Conservation (phyloP, 129 eudicot genomes). For the Saussurea involucrata region DNA sequence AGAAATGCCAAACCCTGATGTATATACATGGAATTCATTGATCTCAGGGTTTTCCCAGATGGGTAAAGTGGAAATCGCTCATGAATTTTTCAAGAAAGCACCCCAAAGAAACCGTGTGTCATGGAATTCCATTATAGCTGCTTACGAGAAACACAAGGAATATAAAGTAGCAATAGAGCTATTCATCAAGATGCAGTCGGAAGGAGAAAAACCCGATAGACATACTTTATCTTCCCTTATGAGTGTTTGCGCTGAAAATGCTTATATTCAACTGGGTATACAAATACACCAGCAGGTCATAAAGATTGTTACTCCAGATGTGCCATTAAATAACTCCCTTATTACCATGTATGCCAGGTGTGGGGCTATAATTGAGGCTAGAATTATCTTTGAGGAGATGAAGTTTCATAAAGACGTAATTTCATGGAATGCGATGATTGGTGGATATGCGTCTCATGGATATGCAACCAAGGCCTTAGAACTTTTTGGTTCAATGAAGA, state of each 20-base stretch:
- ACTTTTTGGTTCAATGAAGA: constrained; percentile 68
- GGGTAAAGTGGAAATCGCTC: constrained; percentile 54
- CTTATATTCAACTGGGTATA: constrained; percentile 50
- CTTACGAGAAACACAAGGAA: constrained; percentile 47
- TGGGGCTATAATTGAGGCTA: constrained; percentile 74
- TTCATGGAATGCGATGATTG: constrained; percentile 83
- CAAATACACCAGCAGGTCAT: constrained; percentile 71
- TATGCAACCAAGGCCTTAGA: constrained; percentile 57
- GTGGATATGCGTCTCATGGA: constrained; percentile 86
- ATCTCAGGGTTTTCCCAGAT: constrained; percentile 60
- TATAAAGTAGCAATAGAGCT: constrained; percentile 46
- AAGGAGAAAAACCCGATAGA: constrained; percentile 65
- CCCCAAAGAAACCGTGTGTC: constrained; percentile 55
- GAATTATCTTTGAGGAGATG: constrained; percentile 56
- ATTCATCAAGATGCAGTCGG: constrained; percentile 56
- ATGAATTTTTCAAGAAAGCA: constrained; percentile 38
- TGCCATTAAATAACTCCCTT: constrained; percentile 73
- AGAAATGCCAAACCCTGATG: constrained; percentile 64
- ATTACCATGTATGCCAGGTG: constrained; percentile 87
- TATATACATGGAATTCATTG: constrained; percentile 62
- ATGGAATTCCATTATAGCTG: constrained; percentile 82
- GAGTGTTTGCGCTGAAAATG: constrained; percentile 57
- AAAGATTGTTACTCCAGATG: constrained; percentile 56
- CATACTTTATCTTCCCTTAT: constrained; percentile 78
- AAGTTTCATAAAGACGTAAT: constrained; percentile 48